Evolutionary conservation across 176 grass and related monocot genomes (phyloP), one percentile per base, ranked within the genome.

Genomic region (Avena eriantha): DNA sequence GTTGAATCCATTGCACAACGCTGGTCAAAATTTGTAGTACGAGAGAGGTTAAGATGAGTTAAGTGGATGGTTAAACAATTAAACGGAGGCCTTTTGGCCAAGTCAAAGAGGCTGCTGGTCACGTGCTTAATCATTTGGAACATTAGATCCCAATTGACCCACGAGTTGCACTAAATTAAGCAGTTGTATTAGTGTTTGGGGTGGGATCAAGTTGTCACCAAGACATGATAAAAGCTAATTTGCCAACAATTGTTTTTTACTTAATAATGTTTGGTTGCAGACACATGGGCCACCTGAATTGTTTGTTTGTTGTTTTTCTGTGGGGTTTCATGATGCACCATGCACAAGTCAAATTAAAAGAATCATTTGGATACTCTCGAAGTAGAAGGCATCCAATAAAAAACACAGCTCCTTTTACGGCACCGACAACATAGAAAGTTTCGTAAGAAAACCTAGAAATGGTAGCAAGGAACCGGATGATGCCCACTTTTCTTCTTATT

Each of bases 61-160:
- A 76, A 84, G 89, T 91, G 76, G 81, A 60, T 22, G 59, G 74
- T 80, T 84, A 87, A 84, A 80, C 81, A 76, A 84, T 17, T 55
- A 34, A 49, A 73, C 73, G 12, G 15, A 85, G 23, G 36, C 1
- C 22, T 60, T 58, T 49, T 89, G 59, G 19, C 75, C 67, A 68
- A 69, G 81, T 84, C 76, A 87, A 84, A 84, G 85, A 33, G 81
- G 76, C 59, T 84, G 68, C 81, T 60, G 14, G 74, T 90, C 85
- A 90, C 89, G 15, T 90, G 88, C 9, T 89, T 89, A 77, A 86
- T 86, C 71, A 82, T 82, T 61, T 63, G 48, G 21, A 80, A 54
- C n/a, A 48, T 16, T 81, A 69, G 26, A 83, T 74, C 22, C 45
- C 84, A 82, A 79, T 65, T 79, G 34, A 24, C 12, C 34, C 64